Conservation (phyloP, 257 asterid species). For the Solanum paucissectum region DNA sequence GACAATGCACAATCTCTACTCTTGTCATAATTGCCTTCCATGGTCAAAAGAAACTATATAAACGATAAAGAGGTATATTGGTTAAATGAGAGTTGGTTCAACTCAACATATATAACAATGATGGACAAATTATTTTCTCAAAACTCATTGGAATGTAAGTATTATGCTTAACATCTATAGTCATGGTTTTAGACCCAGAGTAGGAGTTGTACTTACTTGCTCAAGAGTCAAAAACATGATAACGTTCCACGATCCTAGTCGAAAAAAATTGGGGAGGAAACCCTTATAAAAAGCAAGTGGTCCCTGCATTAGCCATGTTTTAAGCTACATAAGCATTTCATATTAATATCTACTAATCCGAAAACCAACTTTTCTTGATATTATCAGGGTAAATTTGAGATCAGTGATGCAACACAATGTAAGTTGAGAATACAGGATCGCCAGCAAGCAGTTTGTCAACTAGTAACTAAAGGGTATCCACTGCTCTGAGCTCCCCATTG, state of each 20-base stretch:
- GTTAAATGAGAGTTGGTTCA: background rate
- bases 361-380: background rate
- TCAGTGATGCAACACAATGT: background rate
- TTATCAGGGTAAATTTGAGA: background rate
- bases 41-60: background rate
- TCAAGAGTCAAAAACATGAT: slow-evolving; percentile 80
- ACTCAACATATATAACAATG: background rate
- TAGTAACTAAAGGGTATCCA: background rate
- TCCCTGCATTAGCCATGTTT: slow-evolving; percentile 39
- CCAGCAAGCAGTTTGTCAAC: background rate
- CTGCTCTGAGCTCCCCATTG: background rate
- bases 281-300: slow-evolving; percentile 77
- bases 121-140: background rate
- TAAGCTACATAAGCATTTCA: background rate
- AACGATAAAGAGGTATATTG: background rate
- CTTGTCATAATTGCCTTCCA: background rate
- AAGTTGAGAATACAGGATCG: background rate
- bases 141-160: background rate
- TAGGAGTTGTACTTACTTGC: slow-evolving; percentile 42
- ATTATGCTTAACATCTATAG: background rate
- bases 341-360: background rate
- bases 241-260: slow-evolving; percentile 80
- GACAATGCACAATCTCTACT: background rate
- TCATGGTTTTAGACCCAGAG: background rate
- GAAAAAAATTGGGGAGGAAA: slow-evolving; percentile 66